Evolutionary conservation across 345 rosid genomes (phyloP).

Genomic region (Acer yangbiense): DNA sequence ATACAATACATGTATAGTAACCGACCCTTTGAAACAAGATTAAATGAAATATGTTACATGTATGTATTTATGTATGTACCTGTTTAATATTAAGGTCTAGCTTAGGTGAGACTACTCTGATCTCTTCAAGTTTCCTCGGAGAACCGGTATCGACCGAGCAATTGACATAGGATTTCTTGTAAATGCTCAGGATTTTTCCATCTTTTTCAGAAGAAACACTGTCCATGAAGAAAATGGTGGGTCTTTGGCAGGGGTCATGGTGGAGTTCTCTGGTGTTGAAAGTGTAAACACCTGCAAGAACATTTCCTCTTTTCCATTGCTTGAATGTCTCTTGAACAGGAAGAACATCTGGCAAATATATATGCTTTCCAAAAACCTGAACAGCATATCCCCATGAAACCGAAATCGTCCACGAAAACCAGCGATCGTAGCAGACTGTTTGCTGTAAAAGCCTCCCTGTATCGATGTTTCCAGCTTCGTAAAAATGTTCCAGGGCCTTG

Average conservation of each 20-base stretch:
- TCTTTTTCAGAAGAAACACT: conserved; percentile 26
- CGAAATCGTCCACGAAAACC: conserved; percentile 81
- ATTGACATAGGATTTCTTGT: conserved; percentile 48
- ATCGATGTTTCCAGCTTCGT: conserved; percentile 55
- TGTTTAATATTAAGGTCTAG: conserved; percentile 55
- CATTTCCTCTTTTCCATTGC: conserved; percentile 52
- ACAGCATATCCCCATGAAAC: conserved; percentile 87
- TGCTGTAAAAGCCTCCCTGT: conserved; percentile 68
- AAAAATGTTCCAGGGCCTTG: conserved; percentile 52
- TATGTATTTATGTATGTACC: conserved; percentile 33
- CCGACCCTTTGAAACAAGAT: no score
- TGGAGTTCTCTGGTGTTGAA: conserved; percentile 57
- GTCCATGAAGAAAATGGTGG: conserved; percentile 64
- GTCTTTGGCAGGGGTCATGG: conserved; percentile 69
- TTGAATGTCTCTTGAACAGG: conserved; percentile 62
- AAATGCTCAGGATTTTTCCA: conserved; percentile 41
- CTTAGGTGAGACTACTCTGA: conserved; percentile 62
- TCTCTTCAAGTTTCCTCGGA: conserved; percentile 60
- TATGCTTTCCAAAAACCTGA: conserved; percentile 54
- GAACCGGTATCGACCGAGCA: conserved; percentile 52
- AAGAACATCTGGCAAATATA: conserved; percentile 46
- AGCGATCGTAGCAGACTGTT: conserved; percentile 79
- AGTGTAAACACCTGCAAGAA: conserved; percentile 42
- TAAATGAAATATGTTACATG: no score
- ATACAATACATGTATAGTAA: no score